Percentiles rank a stretch among this genome's conserved stretches.
These are phyloP conservation scores for Actinomucor elegans DNA, from an alignment of 371 early-diverging fungal species.

Conservation along the genomic window DNA sequence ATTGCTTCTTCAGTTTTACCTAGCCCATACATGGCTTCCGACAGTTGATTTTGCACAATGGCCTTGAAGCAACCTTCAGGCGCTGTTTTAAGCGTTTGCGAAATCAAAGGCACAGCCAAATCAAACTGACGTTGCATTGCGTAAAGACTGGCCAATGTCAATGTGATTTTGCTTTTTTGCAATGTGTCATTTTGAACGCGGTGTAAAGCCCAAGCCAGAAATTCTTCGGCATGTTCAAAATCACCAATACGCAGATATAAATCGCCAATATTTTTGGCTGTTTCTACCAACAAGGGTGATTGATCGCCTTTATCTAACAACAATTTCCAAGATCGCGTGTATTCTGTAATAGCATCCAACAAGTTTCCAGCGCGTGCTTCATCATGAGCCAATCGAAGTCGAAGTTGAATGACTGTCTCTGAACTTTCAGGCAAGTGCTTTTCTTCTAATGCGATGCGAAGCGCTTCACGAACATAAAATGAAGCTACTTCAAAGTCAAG, in stretches of 20 bases:
- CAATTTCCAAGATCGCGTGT: slow-evolving; percentile 40
- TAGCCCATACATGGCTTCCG: slow-evolving; percentile 47
- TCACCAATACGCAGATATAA: slow-evolving; percentile 55
- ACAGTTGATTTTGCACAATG: slow-evolving; percentile 50
- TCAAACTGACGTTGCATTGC: slow-evolving; percentile 45
- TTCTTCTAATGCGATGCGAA: slow-evolving; percentile 41
- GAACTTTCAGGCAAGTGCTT: slow-evolving; percentile 31
- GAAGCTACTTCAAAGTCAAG: slow-evolving; percentile 44
- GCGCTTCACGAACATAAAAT: slow-evolving; percentile 37
- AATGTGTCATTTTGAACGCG: slow-evolving; percentile 2
- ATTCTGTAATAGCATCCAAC: slow-evolving; percentile 45
- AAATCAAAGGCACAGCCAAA: slow-evolving; percentile 42
- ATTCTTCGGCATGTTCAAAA: slow-evolving; percentile 51
- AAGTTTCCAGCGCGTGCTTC: slow-evolving; percentile 41
- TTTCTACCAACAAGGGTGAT: slow-evolving; percentile 1
- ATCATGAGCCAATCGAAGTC: slow-evolving; percentile 41
- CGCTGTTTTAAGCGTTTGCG: slow-evolving; percentile 33
- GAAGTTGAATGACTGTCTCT: slow-evolving; percentile 28
- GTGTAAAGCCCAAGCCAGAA: slow-evolving; percentile 47
- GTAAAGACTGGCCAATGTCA: slow-evolving; percentile 48
- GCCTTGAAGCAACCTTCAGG: slow-evolving; percentile 42
- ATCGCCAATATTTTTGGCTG: slow-evolving; percentile 51
- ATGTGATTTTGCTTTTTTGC: slow-evolving; percentile 26
- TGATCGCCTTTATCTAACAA: slow-evolving; percentile 15
- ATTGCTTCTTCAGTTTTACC: slow-evolving; percentile 47